Conservation (phyloP, 2,329 filamentous ascomycete genomes). For the Aspergillus tamarii region DNA sequence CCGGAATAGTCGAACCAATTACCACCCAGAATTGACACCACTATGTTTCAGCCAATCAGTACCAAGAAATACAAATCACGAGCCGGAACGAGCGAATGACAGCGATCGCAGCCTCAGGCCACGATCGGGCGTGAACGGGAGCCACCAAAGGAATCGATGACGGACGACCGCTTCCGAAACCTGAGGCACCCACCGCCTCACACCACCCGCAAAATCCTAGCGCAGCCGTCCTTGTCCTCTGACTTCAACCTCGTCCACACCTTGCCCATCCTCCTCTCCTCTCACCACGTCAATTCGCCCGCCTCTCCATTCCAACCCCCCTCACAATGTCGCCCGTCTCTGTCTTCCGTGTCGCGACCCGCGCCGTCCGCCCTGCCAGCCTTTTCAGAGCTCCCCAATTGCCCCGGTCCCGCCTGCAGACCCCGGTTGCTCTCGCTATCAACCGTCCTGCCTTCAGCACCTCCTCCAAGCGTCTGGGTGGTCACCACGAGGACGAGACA, state of each 20-base stretch:
- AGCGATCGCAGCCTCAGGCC: slow-evolving; percentile 31
- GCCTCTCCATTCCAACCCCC: slow-evolving; percentile 28
- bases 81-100: slow-evolving; percentile 6
- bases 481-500: slow-evolving; percentile 85
- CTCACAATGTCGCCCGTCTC: slow-evolving; percentile 66
- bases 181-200: slow-evolving; percentile 34
- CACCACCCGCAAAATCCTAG: slow-evolving; percentile 46
- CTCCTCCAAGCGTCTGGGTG: slow-evolving; percentile 59
- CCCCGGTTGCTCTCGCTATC: slow-evolving; percentile 56
- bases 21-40: background rate
- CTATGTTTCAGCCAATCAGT: slow-evolving; percentile 30
- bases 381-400: slow-evolving; percentile 67
- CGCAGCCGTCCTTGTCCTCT: slow-evolving; percentile 25
- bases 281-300: slow-evolving; percentile 28
- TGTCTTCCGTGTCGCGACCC: slow-evolving; percentile 72
- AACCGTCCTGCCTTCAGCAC: slow-evolving; percentile 64
- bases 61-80: slow-evolving; percentile 27
- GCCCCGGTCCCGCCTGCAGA: slow-evolving; percentile 61
- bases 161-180: slow-evolving; percentile 10
- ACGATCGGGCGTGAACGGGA: slow-evolving; percentile 26
- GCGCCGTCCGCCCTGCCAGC: slow-evolving; percentile 61
- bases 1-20: background rate
- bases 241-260: slow-evolving; percentile 29
- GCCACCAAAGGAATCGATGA: slow-evolving; percentile 21
- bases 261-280: slow-evolving; percentile 21